These are phyloP conservation scores for Amaranthus cruentus DNA, from an alignment of 148 eudicot species.

Conservation along the genomic window DNA sequence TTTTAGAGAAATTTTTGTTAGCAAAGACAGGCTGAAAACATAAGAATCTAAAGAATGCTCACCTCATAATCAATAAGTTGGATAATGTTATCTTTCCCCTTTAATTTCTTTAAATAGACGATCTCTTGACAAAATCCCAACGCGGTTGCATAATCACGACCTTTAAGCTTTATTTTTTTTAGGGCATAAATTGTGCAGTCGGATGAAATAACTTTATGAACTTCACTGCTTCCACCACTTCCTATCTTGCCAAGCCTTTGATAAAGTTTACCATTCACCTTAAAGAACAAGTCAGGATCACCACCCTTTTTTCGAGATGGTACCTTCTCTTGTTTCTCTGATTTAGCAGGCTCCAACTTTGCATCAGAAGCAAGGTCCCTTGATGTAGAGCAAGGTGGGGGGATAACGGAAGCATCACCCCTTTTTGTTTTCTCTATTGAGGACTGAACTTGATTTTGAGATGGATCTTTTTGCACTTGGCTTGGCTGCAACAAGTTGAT, in stretches of 20 bases:
- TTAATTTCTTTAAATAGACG: slow-evolving; percentile 67
- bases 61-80: slow-evolving; percentile 98
- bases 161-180: slow-evolving; percentile 94
- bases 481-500: slow-evolving; percentile 24
- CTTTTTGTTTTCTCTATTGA: slow-evolving; percentile 27
- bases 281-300: slow-evolving; percentile 88
- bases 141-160: slow-evolving; percentile 93
- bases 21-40: slow-evolving; percentile 1
- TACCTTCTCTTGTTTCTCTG: slow-evolving; percentile 56
- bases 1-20: neutral
- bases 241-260: slow-evolving; percentile 99
- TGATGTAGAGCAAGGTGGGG: slow-evolving; percentile 33
- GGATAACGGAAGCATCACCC: slow-evolving; percentile 31
- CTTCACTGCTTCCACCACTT: slow-evolving; percentile 99
- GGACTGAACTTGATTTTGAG: slow-evolving; percentile 31
- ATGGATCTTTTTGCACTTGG: slow-evolving; percentile 26
- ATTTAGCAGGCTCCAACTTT: slow-evolving; percentile 50
- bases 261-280: slow-evolving; percentile 91
- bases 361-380: slow-evolving; percentile 33
- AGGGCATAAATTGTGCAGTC: slow-evolving; percentile 89
- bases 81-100: slow-evolving; percentile 84
- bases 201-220: slow-evolving; percentile 92
- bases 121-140: slow-evolving; percentile 98
- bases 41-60: slow-evolving; percentile 12
- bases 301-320: slow-evolving; percentile 57